Evolutionary conservation across 129 eudicot genomes (phyloP).

Genomic region (Escallonia herrerae): DNA sequence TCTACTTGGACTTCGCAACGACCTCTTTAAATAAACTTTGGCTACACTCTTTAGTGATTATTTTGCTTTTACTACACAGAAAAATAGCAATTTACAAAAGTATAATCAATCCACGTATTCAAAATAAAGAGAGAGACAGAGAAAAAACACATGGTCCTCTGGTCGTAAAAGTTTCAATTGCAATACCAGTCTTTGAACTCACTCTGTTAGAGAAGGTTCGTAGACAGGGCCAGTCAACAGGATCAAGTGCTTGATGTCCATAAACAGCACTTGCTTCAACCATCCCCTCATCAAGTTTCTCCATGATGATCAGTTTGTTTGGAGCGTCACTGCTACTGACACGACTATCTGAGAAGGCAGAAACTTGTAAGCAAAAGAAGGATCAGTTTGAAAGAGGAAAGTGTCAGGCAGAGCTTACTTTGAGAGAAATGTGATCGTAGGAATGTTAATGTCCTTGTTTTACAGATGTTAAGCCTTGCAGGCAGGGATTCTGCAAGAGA

Average conservation of each 20-base stretch:
- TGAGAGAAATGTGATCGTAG: not conserved
- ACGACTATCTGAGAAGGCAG: not conserved
- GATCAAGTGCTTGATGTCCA: not conserved
- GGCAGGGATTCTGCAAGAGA: not conserved
- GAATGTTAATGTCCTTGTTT: slow-evolving; percentile 3
- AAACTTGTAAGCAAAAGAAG: not conserved
- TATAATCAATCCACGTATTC: no score
- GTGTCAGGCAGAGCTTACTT: slow-evolving; percentile 1
- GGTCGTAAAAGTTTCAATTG: no score
- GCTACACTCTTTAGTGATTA: no score
- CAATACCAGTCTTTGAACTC: not conserved
- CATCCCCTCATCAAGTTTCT: slow-evolving; percentile 2
- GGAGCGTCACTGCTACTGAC: not conserved
- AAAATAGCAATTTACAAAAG: no score
- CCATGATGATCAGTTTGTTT: not conserved
- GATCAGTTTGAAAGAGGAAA: not conserved
- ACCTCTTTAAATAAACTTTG: no score
- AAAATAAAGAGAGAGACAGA: no score
- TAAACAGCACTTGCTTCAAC: not conserved
- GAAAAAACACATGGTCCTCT: no score
- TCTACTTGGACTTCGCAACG: no score
- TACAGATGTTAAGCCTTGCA: not conserved
- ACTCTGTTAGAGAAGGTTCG: not conserved
- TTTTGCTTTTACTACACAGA: no score
- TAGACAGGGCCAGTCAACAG: not conserved